Base-by-base conservation (phyloP, 768 basidiomycete species). In the Saitozyma podzolica region DNA sequence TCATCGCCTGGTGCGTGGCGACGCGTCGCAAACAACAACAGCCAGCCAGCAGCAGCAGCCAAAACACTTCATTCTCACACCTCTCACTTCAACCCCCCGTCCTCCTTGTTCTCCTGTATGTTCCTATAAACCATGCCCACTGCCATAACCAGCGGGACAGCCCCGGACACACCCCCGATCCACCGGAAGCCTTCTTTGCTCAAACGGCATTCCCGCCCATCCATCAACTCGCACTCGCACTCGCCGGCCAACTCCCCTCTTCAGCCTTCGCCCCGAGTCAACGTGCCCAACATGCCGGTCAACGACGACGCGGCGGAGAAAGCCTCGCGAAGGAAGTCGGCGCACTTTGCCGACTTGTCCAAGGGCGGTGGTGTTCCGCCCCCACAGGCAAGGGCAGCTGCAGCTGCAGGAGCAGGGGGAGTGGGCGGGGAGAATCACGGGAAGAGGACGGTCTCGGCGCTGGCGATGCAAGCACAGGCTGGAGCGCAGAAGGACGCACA, bases 231-330 rank as follows among this genome's bases (percentile, higher is more conserved):
- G 29, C 29, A 29, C 29, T 29, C 45, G 45, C n/a, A 39, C 20
- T 60, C 59, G 8, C 19, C 17, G 20, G 13, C 17, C 49, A 11
- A n/a, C 8, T 64, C 66, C 10, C 66, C 66, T 1, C 50, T 67
- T 0, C 63, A 61, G 47, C 62, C 65, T 29, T 59, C 61, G 10
- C n/a, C 17, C 16, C 41, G 48, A 8, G 39, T 29, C 40, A 63
- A 62, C 50, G 20, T 11, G 19, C 39, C 58, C 3, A 40, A n/a
- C 20, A 49, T 13, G 17, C 58, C 42, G 29, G 39, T 86, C 49
- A 94, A 93, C 78, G 91, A 93, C 74, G 92, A 93, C 80, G 85
- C 84, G 3, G 91, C 91, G 0, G 92, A 94, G 82, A 92, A 91
- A 77, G 85, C 91, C 54, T 83, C 87, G 60, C 81, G 92, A 58